These are phyloP conservation scores for Colletotrichum echinochloae DNA, from an alignment of 2,329 filamentous ascomycete genomes.

Conservation along the genomic window DNA sequence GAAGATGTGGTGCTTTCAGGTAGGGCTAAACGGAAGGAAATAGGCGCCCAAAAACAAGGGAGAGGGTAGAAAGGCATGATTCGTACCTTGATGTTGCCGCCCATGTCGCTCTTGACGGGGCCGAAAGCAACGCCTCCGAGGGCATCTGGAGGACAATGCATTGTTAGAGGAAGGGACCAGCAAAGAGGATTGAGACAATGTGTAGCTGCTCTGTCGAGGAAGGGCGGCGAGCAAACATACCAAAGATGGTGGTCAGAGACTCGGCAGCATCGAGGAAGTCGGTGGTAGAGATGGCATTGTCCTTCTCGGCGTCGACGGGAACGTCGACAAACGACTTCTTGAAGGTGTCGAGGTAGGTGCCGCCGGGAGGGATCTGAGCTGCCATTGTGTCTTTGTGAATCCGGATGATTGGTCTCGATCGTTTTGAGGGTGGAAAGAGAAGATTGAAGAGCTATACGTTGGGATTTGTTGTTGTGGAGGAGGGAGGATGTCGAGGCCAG, in stretches of 20 bases:
- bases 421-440: neutral
- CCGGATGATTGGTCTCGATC: conserved; percentile 18
- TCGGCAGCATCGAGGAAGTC: conserved; percentile 94
- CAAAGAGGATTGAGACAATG: neutral
- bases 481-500: conserved; percentile 20
- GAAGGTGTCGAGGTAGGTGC: conserved; percentile 88
- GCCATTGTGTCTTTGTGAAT: conserved; percentile 60
- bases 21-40: conserved; percentile 21
- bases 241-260: conserved; percentile 87
- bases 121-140: conserved; percentile 82
- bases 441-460: neutral
- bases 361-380: conserved; percentile 68
- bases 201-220: neutral
- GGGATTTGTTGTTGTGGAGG: neutral
- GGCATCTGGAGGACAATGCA: conserved; percentile 59
- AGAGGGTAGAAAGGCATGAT: neutral
- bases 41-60: conserved; percentile 11
- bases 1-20: too few species aligned
- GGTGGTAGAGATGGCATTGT: conserved; percentile 82
- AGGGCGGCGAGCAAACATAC: conserved; percentile 56
- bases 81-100: conserved; percentile 88
- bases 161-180: conserved; percentile 16
- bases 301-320: conserved; percentile 77
- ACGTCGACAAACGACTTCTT: conserved; percentile 88
- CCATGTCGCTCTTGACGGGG: conserved; percentile 91